Percentiles rank a stretch among this genome's conserved stretches.
Evolutionary conservation across 2,329 filamentous ascomycete genomes (phyloP).

Genomic region (Volutella citrinella): DNA sequence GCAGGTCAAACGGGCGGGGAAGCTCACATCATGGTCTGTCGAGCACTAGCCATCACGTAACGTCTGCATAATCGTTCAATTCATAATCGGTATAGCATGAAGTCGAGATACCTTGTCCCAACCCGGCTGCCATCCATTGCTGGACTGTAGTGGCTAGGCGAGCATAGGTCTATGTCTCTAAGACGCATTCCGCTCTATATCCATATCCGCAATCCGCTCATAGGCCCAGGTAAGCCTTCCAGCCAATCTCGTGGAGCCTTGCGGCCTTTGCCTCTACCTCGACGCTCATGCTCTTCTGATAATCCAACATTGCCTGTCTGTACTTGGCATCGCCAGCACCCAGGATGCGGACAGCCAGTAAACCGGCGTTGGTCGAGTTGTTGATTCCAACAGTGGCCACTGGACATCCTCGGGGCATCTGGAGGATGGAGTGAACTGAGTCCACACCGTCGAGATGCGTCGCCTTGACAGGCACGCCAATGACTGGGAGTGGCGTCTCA

Average conservation of each 20-base stretch:
- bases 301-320: conserved; percentile 55
- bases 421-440: conserved; percentile 69
- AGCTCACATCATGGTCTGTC: too few species aligned
- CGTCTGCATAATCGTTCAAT: too few species aligned
- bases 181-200: too few species aligned
- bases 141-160: too few species aligned
- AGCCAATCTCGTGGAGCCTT: conserved; percentile 45
- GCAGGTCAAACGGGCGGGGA: too few species aligned
- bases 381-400: conserved; percentile 77
- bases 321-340: conserved; percentile 56
- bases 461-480: conserved; percentile 74
- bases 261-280: conserved; percentile 64
- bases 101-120: too few species aligned
- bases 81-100: too few species aligned
- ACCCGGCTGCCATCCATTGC: too few species aligned
- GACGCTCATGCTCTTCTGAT: conserved; percentile 59
- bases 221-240: not conserved
- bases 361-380: conserved; percentile 73
- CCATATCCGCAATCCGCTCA: too few species aligned
- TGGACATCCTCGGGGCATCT: conserved; percentile 73
- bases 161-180: too few species aligned
- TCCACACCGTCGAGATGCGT: conserved; percentile 71
- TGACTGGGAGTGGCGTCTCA: conserved; percentile 69
- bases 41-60: too few species aligned
- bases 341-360: conserved; percentile 68